Evolutionary conservation across 179 eudicot species (phyloP).

Genomic region (Sideroxylon spinosum): DNA sequence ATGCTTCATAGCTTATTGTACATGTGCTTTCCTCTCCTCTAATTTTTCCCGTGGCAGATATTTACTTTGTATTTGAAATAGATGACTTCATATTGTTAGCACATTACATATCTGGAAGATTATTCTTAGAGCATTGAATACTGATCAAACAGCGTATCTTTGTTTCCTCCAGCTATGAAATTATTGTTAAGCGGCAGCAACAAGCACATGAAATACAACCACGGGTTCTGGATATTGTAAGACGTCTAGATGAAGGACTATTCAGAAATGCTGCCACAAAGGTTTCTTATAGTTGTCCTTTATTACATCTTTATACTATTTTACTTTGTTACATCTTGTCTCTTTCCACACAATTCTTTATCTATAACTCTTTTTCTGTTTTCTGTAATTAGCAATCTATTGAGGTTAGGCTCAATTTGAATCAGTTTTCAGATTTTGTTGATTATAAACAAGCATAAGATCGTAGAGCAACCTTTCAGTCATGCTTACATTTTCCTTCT

Average conservation of each 20-base stretch:
- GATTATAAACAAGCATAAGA: too few species aligned
- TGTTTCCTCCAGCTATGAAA: constrained; percentile 47
- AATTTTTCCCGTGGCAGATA: not conserved
- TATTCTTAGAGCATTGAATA: not conserved
- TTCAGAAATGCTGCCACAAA: constrained; percentile 49
- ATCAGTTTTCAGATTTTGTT: too few species aligned
- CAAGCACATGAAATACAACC: constrained; percentile 32
- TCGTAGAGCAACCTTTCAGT: too few species aligned
- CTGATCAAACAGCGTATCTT: constrained; percentile 12
- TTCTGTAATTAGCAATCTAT: not conserved
- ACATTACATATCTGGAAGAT: not conserved
- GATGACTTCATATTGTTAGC: constrained; percentile 1
- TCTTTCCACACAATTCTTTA: not conserved
- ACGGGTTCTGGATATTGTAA: constrained; percentile 53
- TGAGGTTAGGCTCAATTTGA: too few species aligned
- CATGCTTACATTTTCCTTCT: too few species aligned
- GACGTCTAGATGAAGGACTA: constrained; percentile 71
- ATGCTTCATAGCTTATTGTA: not conserved
- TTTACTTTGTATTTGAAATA: not conserved
- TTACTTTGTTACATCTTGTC: not conserved
- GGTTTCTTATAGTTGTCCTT: constrained; percentile 37
- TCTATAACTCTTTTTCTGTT: not conserved
- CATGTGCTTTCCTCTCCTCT: not conserved
- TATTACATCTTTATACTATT: not conserved
- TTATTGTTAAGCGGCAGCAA: constrained; percentile 48